Evolutionary conservation across 2,329 filamentous ascomycete species (phyloP), one percentile per base, ranked within the genome.

Genomic region (Sporothrix euskadiensis): DNA sequence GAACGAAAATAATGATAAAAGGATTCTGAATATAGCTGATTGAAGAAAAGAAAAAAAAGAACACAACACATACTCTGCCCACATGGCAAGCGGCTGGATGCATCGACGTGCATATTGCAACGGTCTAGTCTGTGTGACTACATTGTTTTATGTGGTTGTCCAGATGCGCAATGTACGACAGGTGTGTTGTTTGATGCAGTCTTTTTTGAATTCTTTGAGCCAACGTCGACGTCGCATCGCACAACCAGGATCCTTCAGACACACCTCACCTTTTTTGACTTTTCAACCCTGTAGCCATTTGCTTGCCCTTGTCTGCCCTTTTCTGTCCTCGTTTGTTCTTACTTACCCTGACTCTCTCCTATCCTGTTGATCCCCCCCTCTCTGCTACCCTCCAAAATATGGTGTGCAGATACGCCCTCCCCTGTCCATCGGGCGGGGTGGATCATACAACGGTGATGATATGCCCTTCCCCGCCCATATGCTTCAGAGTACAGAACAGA

Each of bases 121-220:
- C 61, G 10, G n/a, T 41, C 39, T 26, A 9, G 61, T 44, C 39
- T 26, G 61, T 65, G 61, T 44, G 35, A 66, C 61, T 66, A 39
- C 61, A 44, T 66, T 30, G 61, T 66, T 66, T 47, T 66, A 66
- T 66, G 61, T 66, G n/a, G 61, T 66, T 66, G 22, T 47, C 22
- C n/a, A 65, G 35, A 44, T 44, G n/a, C n/a, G 32, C 6, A 30
- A 30, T 19, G 56, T 63, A 66, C 61, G 61, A 65, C 22, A 12
- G 19, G 5, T 65, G 35, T 66, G 39, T 44, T 66, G 61, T 65
- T 39, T 32, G 4, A 35, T 61, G 7, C 59, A 26, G n/a, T 65
- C 39, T 8, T 16, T 14, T 44, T 44, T 65, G 4, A 57, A 4
- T 26, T n/a, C 7, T n/a, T 35, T 32, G 6, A 6, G 14, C 56